A percentile compares a stretch with the other conserved stretches of the same genome.
These are phyloP conservation scores for Pyrenochaeta sp. DNA, from an alignment of 2,329 filamentous ascomycete genomes.

Conservation along the genomic window DNA sequence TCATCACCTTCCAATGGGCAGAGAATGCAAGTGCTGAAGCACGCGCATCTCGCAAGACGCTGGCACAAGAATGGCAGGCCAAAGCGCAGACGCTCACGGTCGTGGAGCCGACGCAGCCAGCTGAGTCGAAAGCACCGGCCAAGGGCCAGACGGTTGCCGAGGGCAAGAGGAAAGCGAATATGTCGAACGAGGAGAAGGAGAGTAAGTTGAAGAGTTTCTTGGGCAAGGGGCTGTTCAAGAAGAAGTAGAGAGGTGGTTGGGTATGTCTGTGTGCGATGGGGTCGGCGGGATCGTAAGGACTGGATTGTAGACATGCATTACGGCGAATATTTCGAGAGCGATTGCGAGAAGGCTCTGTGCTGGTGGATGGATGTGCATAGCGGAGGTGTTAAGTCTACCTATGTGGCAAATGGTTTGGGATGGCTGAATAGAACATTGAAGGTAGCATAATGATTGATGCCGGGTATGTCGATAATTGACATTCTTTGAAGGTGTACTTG, in stretches of 20 bases:
- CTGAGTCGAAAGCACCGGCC: constrained; percentile 9
- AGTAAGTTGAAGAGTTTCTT: constrained; percentile 50
- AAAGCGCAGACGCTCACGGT: constrained; percentile 73
- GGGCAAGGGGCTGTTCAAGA: constrained; percentile 46
- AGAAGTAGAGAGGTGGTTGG: constrained; percentile 17
- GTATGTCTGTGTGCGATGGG: no score
- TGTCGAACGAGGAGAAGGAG: constrained; percentile 48
- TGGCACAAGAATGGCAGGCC: constrained; percentile 65
- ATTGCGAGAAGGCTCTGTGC: no score
- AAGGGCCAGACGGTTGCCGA: constrained; percentile 30
- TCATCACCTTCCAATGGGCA: constrained; percentile 80
- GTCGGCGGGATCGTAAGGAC: no score
- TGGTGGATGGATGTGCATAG: no score
- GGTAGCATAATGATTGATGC: no score
- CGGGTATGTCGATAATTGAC: no score
- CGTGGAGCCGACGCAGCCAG: constrained; percentile 55
- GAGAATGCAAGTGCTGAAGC: constrained; percentile 65
- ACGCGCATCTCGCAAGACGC: constrained; percentile 61
- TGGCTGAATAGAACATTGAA: no score
- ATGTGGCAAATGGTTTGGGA: no score
- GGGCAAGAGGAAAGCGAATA: constrained; percentile 40
- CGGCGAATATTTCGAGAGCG: no score
- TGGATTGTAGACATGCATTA: no score
- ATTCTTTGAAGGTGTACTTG: no score
- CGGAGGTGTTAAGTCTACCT: no score